Conservation (phyloP, 108 stramenopile genomes). For the Nitzschia sp. region DNA sequence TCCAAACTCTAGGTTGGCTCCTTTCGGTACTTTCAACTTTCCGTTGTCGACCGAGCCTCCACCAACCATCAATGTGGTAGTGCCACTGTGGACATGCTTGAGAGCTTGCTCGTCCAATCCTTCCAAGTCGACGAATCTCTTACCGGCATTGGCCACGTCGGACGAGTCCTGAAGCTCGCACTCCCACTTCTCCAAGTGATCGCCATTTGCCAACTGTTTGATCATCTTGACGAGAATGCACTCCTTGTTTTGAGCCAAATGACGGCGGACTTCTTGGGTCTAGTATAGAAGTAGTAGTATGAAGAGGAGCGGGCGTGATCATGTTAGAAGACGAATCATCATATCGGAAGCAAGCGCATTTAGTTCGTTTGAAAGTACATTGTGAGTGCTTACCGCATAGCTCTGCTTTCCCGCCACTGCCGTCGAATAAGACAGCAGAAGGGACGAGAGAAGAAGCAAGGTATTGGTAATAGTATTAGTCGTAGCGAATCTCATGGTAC, state of each 20-base stretch:
- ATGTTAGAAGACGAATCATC: no score
- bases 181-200: neutral
- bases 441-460: no score
- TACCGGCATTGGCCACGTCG: neutral
- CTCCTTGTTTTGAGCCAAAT: neutral
- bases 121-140: neutral
- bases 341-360: no score
- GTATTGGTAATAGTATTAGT: no score
- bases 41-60: neutral
- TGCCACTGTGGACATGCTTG: neutral
- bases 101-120: neutral
- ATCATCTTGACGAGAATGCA: neutral
- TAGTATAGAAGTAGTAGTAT: no score
- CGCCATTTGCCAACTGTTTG: neutral
- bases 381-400: no score
- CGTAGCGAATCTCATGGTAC: no score
- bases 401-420: no score
- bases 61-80: slow-evolving; percentile 3
- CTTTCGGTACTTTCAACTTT: neutral
- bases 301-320: no score
- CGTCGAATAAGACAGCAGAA: no score
- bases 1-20: neutral
- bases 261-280: neutral
- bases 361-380: no score
- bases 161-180: neutral